These are phyloP conservation scores for Globisporangium carolinianum DNA, from an alignment of 352 stramenopile species.

Conservation along the genomic window DNA sequence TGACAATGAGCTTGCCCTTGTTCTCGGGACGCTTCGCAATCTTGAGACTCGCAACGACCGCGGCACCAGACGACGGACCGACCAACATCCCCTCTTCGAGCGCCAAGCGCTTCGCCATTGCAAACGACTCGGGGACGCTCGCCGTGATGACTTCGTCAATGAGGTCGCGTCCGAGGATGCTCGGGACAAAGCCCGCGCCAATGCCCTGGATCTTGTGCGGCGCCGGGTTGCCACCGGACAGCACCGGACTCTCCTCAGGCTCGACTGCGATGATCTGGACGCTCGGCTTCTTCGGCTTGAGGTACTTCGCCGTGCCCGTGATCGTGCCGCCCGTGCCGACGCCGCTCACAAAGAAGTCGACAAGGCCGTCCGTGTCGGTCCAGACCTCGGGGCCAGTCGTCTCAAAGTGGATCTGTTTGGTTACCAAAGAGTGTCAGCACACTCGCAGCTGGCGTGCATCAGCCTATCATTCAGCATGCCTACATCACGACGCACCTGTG, in stretches of 20 bases:
- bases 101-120: conserved; percentile 81
- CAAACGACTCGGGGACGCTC: conserved; percentile 76
- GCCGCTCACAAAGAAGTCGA: conserved; percentile 87
- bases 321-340: conserved; percentile 86
- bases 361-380: conserved; percentile 78
- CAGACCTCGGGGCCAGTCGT: conserved; percentile 87
- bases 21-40: conserved; percentile 78
- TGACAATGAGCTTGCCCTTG: conserved; percentile 84
- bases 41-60: conserved; percentile 79
- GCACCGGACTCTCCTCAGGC: conserved; percentile 75
- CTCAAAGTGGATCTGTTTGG: conserved; percentile 70
- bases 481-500: conserved; percentile 33
- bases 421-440: no score
- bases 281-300: conserved; percentile 83
- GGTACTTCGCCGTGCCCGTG: conserved; percentile 76
- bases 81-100: conserved; percentile 84
- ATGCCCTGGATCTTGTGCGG: conserved; percentile 87
- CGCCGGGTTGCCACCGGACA: conserved; percentile 72
- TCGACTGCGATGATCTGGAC: conserved; percentile 82
- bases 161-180: conserved; percentile 71
- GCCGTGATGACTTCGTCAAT: conserved; percentile 88
- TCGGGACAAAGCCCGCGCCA: conserved; percentile 74
- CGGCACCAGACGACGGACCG: conserved; percentile 81
- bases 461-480: neutral
- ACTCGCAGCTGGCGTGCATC: neutral